A percentile compares a stretch with the other conserved stretches of the same genome.
Conservation (phyloP, 345 rosid species). For the Eutrema heterophyllum region DNA sequence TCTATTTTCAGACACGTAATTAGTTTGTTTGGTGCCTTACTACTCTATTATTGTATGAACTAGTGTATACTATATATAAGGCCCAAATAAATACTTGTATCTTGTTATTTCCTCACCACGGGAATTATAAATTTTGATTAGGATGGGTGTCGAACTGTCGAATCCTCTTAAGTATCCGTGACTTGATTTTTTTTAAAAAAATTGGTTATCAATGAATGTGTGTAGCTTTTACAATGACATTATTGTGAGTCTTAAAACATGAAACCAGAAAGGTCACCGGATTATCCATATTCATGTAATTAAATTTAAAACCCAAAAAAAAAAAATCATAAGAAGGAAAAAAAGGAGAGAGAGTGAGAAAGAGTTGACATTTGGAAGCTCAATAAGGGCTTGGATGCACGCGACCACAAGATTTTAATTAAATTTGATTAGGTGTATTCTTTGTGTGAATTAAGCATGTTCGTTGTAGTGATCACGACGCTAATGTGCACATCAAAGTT, state of each 20-base stretch:
- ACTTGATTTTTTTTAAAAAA: not conserved
- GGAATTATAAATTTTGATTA: not conserved
- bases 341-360: not conserved
- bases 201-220: not conserved
- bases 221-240: not conserved
- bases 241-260: not conserved
- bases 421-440: not conserved
- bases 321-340: not conserved
- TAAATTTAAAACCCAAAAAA: not conserved
- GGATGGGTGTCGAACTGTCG: constrained; percentile 14
- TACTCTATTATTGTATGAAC: not conserved
- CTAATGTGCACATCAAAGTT: not conserved
- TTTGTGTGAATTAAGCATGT: constrained; percentile 12
- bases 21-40: not conserved
- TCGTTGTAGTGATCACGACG: constrained; percentile 1
- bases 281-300: not conserved
- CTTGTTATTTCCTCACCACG: not conserved
- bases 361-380: constrained; percentile 24
- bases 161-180: constrained; percentile 10
- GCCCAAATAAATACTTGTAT: not conserved
- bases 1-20: constrained; percentile 13
- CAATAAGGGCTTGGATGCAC: not conserved
- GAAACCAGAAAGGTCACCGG: not conserved
- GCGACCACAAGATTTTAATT: not conserved
- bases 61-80: not conserved